Evolutionary conservation across 768 basidiomycete species (phyloP).

Genomic region (Russula emetica): DNA sequence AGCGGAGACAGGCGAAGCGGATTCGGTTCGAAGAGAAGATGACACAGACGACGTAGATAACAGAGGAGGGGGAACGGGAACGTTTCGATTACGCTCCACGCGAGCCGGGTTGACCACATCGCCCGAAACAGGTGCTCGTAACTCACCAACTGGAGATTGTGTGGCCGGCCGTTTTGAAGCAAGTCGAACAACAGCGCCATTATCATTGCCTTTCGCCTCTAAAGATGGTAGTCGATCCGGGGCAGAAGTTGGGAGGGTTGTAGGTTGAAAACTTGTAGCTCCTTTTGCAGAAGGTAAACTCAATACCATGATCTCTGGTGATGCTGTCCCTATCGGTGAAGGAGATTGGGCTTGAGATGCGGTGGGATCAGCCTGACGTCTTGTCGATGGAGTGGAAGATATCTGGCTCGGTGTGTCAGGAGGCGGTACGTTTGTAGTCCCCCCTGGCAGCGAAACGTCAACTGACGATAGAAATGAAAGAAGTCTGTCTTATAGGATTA

Average conservation of each 20-base stretch:
- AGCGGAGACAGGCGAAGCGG: not conserved
- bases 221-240: not conserved
- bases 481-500: slow-evolving; percentile 15
- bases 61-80: not conserved
- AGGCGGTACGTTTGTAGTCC: not conserved
- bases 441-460: not conserved
- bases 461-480: slow-evolving; percentile 12
- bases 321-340: not conserved
- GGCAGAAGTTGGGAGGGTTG: not conserved
- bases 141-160: not conserved
- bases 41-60: not conserved
- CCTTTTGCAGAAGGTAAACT: not conserved
- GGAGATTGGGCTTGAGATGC: too few species aligned
- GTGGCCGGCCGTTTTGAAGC: not conserved
- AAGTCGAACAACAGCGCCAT: not conserved
- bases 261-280: not conserved
- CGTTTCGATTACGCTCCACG: not conserved
- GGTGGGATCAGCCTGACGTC: not conserved
- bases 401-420: not conserved
- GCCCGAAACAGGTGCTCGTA: not conserved
- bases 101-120: not conserved
- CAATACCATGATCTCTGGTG: not conserved
- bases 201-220: not conserved
- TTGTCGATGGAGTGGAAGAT: not conserved
- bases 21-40: not conserved